phyloP scores from a whole-genome alignment of 805 yeast species.

The Wickerhamiella sorbophila region DNA sequence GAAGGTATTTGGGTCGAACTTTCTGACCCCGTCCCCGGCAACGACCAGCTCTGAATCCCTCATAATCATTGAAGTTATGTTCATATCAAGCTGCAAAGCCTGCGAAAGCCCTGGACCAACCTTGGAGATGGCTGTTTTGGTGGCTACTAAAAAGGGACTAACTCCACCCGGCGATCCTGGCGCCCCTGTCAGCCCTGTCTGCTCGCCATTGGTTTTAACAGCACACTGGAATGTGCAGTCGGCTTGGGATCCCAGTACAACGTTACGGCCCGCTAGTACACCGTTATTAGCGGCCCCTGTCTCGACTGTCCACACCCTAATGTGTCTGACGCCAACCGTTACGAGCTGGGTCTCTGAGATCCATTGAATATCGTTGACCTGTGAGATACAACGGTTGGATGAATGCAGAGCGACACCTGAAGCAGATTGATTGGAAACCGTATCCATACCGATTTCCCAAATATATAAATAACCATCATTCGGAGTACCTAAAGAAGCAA shows the following conservation, averaged over 20 bases:
- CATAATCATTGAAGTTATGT: neutral
- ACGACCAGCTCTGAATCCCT: neutral
- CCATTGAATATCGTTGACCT: constrained; percentile 45
- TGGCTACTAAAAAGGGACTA: constrained; percentile 11
- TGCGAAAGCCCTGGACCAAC: constrained; percentile 5
- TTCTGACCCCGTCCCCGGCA: neutral
- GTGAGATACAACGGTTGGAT: constrained; percentile 49
- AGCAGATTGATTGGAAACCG: constrained; percentile 6
- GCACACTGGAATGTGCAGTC: constrained; percentile 37
- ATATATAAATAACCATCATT: constrained; percentile 55
- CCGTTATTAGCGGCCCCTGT: constrained; percentile 10
- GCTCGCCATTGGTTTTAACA: constrained; percentile 23
- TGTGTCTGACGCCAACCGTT: constrained; percentile 46
- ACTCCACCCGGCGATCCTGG: constrained; percentile 17
- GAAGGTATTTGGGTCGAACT: neutral
- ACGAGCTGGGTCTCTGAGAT: constrained; percentile 32
- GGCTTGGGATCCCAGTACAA: constrained; percentile 36
- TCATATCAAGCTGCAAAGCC: neutral
- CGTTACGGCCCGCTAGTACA: constrained; percentile 44
- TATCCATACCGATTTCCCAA: constrained; percentile 32
- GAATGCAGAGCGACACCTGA: constrained; percentile 29
- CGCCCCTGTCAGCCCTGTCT: constrained; percentile 17
- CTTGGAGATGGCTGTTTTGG: constrained; percentile 6
- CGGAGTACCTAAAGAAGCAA: constrained; percentile 51
- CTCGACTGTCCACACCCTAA: constrained; percentile 46